phyloP scores from a whole-genome alignment of 352 stramenopile species.

The Halophytophthora batemanensis region DNA sequence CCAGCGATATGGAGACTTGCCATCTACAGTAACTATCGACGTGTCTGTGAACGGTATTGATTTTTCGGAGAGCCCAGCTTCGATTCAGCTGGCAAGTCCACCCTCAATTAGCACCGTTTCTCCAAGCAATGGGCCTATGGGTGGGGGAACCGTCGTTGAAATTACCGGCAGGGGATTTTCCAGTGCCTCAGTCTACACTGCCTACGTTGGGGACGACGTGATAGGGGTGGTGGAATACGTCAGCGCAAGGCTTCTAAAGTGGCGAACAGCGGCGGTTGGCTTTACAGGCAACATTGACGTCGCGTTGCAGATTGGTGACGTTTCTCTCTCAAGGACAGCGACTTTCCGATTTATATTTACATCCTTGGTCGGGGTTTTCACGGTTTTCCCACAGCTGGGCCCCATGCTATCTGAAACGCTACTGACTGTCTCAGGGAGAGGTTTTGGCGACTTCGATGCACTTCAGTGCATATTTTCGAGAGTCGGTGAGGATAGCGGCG shows the following conservation, averaged over 20 bases:
- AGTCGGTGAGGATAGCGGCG: neutral
- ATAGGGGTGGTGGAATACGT: slow-evolving; percentile 11
- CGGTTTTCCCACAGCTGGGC: slow-evolving; percentile 18
- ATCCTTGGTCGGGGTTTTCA: neutral
- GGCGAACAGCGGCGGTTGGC: slow-evolving; percentile 14
- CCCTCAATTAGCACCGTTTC: slow-evolving; percentile 9
- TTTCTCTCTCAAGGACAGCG: slow-evolving; percentile 7
- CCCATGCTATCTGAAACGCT: slow-evolving; percentile 11
- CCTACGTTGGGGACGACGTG: slow-evolving; percentile 6
- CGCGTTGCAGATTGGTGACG: slow-evolving; percentile 8
- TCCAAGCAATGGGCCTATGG: slow-evolving; percentile 19
- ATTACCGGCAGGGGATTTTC: slow-evolving; percentile 23
- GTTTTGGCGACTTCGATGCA: slow-evolving; percentile 16
- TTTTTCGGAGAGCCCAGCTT: slow-evolving; percentile 10
- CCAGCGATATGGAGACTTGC: slow-evolving; percentile 5
- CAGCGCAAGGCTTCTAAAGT: slow-evolving; percentile 17
- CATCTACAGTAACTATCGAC: slow-evolving; percentile 18
- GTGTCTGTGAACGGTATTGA: slow-evolving; percentile 36
- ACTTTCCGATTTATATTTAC: slow-evolving; percentile 23
- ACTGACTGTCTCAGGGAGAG: slow-evolving; percentile 20
- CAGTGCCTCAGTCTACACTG: slow-evolving; percentile 16
- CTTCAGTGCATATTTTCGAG: slow-evolving; percentile 20
- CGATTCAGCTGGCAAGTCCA: slow-evolving; percentile 10
- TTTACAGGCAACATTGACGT: neutral
- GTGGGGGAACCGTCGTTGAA: slow-evolving; percentile 20